phyloP scores from a whole-genome alignment of 139 green algal species.

The Chlorella sorokiniana region DNA sequence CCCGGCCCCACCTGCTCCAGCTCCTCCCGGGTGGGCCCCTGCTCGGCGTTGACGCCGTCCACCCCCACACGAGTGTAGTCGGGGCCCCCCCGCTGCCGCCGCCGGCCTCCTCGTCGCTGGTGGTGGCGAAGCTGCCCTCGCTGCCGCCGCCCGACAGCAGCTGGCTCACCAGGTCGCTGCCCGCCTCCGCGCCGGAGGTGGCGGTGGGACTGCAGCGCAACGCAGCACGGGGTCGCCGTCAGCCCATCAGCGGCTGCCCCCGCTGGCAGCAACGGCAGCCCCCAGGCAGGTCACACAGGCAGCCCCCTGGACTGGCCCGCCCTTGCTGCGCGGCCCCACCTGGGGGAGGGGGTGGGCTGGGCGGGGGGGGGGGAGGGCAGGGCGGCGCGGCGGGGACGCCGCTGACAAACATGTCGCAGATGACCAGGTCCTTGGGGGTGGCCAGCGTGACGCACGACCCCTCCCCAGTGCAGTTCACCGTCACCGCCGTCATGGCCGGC shows the following conservation, averaged over 20 bases:
- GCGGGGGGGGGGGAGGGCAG: background rate
- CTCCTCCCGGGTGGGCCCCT: background rate
- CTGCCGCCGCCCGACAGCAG: background rate
- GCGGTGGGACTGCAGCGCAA: background rate
- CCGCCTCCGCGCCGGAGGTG: background rate
- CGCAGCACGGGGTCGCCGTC: too few relatives aligned
- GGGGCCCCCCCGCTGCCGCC: background rate
- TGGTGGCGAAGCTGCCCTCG: background rate
- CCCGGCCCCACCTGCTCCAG: background rate
- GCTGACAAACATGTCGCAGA: conserved; percentile 19
- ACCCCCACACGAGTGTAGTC: conserved; percentile 6
- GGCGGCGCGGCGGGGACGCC: background rate
- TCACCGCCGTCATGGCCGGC: background rate
- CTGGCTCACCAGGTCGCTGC: background rate
- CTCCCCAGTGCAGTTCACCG: background rate
- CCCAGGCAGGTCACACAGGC: too few relatives aligned
- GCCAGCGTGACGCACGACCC: conserved; percentile 24
- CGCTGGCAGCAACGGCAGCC: too few relatives aligned
- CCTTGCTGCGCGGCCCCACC: too few relatives aligned
- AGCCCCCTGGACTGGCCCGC: too few relatives aligned
- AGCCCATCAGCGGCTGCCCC: too few relatives aligned
- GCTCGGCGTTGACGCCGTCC: background rate
- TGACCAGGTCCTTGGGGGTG: background rate
- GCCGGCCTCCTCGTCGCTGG: background rate
- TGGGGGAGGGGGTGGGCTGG: background rate